Evolutionary conservation across 192 early-diverging fungal genomes (phyloP).

Genomic region (Spinellus fusiger): DNA sequence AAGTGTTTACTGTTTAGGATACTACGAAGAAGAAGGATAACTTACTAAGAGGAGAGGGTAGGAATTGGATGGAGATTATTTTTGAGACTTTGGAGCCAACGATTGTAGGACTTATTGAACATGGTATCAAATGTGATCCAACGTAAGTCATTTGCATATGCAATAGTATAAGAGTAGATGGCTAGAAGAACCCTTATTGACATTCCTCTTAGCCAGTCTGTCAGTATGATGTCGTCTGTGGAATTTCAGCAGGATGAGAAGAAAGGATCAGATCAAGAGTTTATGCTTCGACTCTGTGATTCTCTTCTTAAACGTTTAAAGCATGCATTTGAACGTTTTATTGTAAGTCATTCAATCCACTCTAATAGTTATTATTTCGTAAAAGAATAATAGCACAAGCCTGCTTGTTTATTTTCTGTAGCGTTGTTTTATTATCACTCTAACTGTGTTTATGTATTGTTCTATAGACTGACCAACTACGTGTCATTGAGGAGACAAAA

Average conservation of each 20-base stretch:
- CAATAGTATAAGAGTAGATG: background rate
- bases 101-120: slow-evolving; percentile 67
- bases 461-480: slow-evolving; percentile 80
- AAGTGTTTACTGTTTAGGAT: too few species aligned
- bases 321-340: slow-evolving; percentile 72
- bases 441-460: background rate
- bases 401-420: background rate
- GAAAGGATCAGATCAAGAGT: slow-evolving; percentile 68
- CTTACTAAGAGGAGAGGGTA: slow-evolving; percentile 24
- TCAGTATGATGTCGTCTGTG: slow-evolving; percentile 82
- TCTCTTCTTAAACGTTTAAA: slow-evolving; percentile 59
- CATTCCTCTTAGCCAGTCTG: slow-evolving; percentile 40
- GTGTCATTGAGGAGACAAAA: slow-evolving; percentile 87
- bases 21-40: background rate
- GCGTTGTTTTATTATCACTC: background rate
- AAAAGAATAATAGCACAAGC: too few species aligned
- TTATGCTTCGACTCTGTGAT: slow-evolving; percentile 59
- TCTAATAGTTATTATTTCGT: too few species aligned
- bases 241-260: slow-evolving; percentile 65
- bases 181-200: background rate
- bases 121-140: slow-evolving; percentile 65
- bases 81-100: slow-evolving; percentile 73
- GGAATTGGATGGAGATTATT: slow-evolving; percentile 72
- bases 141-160: slow-evolving; percentile 36
- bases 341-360: slow-evolving; percentile 41